Percentiles rank a stretch among this genome's conserved stretches.
These are phyloP conservation scores for Smittium mucronatum DNA, from an alignment of 371 early-diverging fungal species.

Conservation along the genomic window DNA sequence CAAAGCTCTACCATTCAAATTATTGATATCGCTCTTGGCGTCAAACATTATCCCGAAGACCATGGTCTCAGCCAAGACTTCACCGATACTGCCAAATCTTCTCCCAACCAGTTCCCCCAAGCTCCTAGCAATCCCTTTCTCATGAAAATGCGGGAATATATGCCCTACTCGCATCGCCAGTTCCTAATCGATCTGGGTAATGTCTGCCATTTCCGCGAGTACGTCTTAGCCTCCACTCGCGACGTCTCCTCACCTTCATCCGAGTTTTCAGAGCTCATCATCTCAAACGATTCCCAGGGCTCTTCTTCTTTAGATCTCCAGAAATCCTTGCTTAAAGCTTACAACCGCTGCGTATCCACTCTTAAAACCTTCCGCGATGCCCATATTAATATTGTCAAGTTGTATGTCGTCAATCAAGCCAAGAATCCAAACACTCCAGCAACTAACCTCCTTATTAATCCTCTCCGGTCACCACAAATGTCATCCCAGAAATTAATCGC, in stretches of 20 bases:
- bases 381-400: constrained; percentile 83
- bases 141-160: constrained; percentile 83
- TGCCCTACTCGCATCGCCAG: constrained; percentile 75
- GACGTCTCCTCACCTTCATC: neutral
- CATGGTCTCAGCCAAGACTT: constrained; percentile 15
- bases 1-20: constrained; percentile 88
- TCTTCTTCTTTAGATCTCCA: constrained; percentile 35
- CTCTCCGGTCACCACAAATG: neutral
- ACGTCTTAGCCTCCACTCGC: constrained; percentile 20
- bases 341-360: constrained; percentile 63
- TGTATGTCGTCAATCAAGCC: constrained; percentile 83
- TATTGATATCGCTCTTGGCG: constrained; percentile 78
- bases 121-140: constrained; percentile 50
- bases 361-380: constrained; percentile 78
- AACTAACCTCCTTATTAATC: neutral
- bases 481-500: neutral
- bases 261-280: neutral
- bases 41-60: constrained; percentile 71
- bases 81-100: constrained; percentile 20
- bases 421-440: constrained; percentile 30
- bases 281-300: constrained; percentile 14
- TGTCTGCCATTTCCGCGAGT: constrained; percentile 25
- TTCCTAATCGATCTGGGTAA: constrained; percentile 71
- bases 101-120: constrained; percentile 14
- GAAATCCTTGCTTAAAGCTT: constrained; percentile 45